Evolutionary conservation across 1,284 basidiomycete species (phyloP), one percentile per base, ranked within the genome.

Genomic region (Cryptococcus neoformans): DNA sequence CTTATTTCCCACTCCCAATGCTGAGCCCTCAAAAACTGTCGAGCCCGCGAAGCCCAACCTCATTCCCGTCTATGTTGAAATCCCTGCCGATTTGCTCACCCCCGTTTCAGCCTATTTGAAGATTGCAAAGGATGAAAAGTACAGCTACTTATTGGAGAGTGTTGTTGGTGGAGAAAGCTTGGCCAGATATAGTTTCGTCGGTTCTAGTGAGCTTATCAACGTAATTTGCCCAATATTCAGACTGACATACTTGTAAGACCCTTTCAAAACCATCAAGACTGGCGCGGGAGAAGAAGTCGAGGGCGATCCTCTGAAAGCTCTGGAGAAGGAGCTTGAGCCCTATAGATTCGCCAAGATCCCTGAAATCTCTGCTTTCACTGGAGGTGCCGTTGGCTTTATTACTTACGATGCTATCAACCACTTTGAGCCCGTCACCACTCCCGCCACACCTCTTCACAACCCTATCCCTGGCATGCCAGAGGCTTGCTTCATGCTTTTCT

Each of bases 351-450:
- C 96, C 73, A 87, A 88, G 73, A 85, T 97, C 12, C 92, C 92
- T 6, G 89, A 93, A 74, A 82, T 97, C 44, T 87, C 90, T 0
- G 95, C 93, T 0, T 98, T 3, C 39, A 4, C 45, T 81, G 96
- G 96, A 51, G 96, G 96, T 52, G 95, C 95, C 0, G 92, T 99
- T 68, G 96, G 96, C 46, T 99, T 97, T 79, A 92, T 99, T 65
- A 85, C 91, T 11, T 99, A 95, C 79, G 96, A 99, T 74, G 92
- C 91, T 73, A 87, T 99, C 55, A 89, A 90, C 63, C 88, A 99
- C 77, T 99, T 99, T 70, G 96, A 99, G 78, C 91, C 95, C 55
- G 92, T 90, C 78, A 95, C 93, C 4, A 75, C 74, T 54, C 74
- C 74, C 14, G 82, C 83, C 36, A 82, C 84, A 45, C 76, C 78